Base-by-base conservation (phyloP, 1,284 basidiomycete species). In the Polyporus tsugae region DNA sequence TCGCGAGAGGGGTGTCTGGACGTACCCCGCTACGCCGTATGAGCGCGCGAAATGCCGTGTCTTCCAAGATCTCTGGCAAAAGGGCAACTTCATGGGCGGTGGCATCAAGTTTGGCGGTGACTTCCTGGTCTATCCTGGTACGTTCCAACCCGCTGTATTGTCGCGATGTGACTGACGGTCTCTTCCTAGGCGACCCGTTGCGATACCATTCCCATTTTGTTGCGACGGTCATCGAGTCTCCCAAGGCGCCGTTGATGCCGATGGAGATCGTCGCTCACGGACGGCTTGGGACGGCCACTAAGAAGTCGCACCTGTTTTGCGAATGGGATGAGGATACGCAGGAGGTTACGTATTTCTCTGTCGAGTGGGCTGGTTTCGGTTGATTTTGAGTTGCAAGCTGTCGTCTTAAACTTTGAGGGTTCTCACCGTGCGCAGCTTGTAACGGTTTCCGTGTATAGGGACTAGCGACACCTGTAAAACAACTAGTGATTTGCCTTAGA, bases 161-260 rank as follows among this genome's bases (percentile, higher is more conserved):
- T 35, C 42, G 22, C 11, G 44, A 13, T 22, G 13, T 41, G n/a
- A 38, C 66, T 22, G 22, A 29, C 22, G 62, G 39, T 57, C 13
- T 64, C 35, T 17, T 17, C 19, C n/a, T 66, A 96, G 97, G 97
- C 63, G 98, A 99, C 78, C 96, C 97, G 5, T 81, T 99, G 39
- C 87, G 98, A 19, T 99, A 98, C 79, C 98, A 99, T 76, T 97
- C 96, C 1, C 98, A 99, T 80, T 99, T 98, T 77, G 93, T 94
- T 13, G 93, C 93, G 10, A 91, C 94, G 17, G 93, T 97, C 6
- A 80, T 95, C 33, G 86, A 91, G 38, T 89, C 91, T 0, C 87
- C 89, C 1, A 78, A 83, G 9, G 80, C 89, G 11, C 76, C 85
- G 0, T 83, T 99, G 64, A 84, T 86, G 49, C 96, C 96, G 2